Base-by-base conservation (phyloP, 2,329 filamentous ascomycete genomes). In the Aspergillus udagawae region DNA sequence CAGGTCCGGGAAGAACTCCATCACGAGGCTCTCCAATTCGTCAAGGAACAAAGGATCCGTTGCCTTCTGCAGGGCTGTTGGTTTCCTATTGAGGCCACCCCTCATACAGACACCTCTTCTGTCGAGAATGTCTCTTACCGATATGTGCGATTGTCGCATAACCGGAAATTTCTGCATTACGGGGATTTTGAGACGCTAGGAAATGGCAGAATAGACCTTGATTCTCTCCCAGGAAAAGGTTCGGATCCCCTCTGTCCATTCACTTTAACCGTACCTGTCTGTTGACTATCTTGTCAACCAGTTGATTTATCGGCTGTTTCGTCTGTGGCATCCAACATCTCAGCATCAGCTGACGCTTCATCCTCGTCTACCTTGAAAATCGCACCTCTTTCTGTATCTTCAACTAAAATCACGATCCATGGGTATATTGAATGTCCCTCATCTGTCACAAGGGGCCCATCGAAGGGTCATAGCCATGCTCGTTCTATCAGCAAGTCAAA, bases 21-120 rank as follows among this genome's bases (percentile, higher is more conserved):
- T 65, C 87, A 93, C 67, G 94, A 99, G 74, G 92, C 93, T 10
- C 78, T 97, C 54, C 91, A 96, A 68, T 99, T 99, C 69, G 90
- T 97, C 75, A 97, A 96, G 75, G 94, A 99, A 76, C 94, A 99
- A 74, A 86, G 94, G 41, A 90, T 97, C 60, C 84, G 94, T 54
- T 97, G 92, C 70, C 79, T 99, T 42, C 82, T 97, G 3, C 84
- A 91, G 64, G 94, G 94, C 6, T 87, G 89, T 9, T 99, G 94
- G 94, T 99, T 97, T 64, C 81, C 84, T 3, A 76, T 77, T 49
- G 73, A 77, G 72, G 78, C 71, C 75, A 82, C 73, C 73, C 82
- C 76, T 63, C 77, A 73, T 67, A 74, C 69, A 70, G 83, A 79
- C 63, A 76, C 64, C 66, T 80, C 73, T 53, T 71, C 70, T 60